Percentiles rank a stretch among this genome's conserved stretches.
phyloP scores from a whole-genome alignment of 805 yeast genomes.

The Kuraishia piskuri region DNA sequence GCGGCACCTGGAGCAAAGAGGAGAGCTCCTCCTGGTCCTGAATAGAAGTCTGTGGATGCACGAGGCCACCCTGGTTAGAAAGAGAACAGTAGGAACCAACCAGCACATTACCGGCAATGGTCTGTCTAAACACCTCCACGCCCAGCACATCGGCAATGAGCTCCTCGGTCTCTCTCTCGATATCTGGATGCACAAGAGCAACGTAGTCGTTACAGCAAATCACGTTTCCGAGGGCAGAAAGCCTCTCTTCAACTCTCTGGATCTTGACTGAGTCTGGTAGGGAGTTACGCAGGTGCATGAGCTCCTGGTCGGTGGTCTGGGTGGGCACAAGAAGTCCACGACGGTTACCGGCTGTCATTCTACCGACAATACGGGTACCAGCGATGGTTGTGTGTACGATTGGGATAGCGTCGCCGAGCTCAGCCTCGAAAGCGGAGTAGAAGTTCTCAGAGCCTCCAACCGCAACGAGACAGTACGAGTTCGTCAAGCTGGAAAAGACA shows the following conservation, averaged over 20 bases:
- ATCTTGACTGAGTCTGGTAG: slow-evolving; percentile 92
- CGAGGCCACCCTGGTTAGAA: slow-evolving; percentile 96
- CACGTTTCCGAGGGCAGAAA: slow-evolving; percentile 95
- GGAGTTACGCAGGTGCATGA: slow-evolving; percentile 93
- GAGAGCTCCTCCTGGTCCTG: slow-evolving; percentile 98
- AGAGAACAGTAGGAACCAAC: slow-evolving; percentile 95
- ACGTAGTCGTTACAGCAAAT: slow-evolving; percentile 98
- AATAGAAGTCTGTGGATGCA: slow-evolving; percentile 94
- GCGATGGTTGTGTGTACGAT: slow-evolving; percentile 96
- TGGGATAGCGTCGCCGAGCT: slow-evolving; percentile 92
- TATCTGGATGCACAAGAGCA: slow-evolving; percentile 98
- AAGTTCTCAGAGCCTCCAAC: slow-evolving; percentile 86
- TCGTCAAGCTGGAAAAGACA: slow-evolving; percentile 90
- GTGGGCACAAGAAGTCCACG: slow-evolving; percentile 95
- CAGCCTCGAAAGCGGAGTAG: slow-evolving; percentile 95
- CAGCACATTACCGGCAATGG: slow-evolving; percentile 95
- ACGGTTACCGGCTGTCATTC: slow-evolving; percentile 98
- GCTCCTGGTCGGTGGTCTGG: slow-evolving; percentile 96
- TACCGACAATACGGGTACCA: slow-evolving; percentile 95
- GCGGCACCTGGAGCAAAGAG: slow-evolving; percentile 90
- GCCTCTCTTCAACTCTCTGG: slow-evolving; percentile 96
- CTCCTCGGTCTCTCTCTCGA: slow-evolving; percentile 98
- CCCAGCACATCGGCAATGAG: slow-evolving; percentile 96
- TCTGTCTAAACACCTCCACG: slow-evolving; percentile 98
- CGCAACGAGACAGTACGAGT: slow-evolving; percentile 92